Evolutionary conservation across 2,329 filamentous ascomycete species (phyloP), one percentile per base, ranked within the genome.

Genomic region (Phyllosticta ampelicida): DNA sequence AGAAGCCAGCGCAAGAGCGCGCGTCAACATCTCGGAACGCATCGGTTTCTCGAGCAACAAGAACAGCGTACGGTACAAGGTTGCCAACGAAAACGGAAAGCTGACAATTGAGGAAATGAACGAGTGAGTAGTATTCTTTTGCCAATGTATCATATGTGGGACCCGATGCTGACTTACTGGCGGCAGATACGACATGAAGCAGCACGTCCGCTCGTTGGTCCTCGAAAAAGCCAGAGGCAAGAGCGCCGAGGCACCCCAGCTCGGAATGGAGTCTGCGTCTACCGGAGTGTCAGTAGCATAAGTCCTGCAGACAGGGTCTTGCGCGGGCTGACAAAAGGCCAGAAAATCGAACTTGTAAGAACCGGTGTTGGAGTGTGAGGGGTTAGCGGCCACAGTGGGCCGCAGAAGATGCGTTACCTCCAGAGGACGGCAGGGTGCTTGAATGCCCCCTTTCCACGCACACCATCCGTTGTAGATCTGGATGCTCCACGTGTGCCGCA

Each of bases 21-120:
- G 67, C 2, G 67, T 70, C 59, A 73, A 74, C 53, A 73, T 74
- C 58, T 66, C 72, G 51, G 72, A 74, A 64, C 60, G 67, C 0
- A 68, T 66, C 77, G 82, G 83, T 55, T 86, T 86, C 70, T 85
- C 82, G 0, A 77, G 75, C 44, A 86, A 86, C 65, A 85, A 77
- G 26, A 63, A 77, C 48, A 78, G 72, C 13, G 68, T 77, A 0
- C 78, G 76, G 0, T 86, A 86, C 70, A 82, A 81, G 65, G 84
- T 86, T 0, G 78, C 81, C 61, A 79, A 86, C 55, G 77, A 83
- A 63, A 79, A 74, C 62, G 77, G 80, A 52, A 84, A 84, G 61
- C 65, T 87, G 29, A 86, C 84, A 0, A 86, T 87, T 54, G 82
- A 86, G 62, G 84, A 87, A 67, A 86, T 87, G 83, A 86, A 87